Evolutionary conservation across 2,329 filamentous ascomycete species (phyloP).

Genomic region (Penicillium vulpinum): DNA sequence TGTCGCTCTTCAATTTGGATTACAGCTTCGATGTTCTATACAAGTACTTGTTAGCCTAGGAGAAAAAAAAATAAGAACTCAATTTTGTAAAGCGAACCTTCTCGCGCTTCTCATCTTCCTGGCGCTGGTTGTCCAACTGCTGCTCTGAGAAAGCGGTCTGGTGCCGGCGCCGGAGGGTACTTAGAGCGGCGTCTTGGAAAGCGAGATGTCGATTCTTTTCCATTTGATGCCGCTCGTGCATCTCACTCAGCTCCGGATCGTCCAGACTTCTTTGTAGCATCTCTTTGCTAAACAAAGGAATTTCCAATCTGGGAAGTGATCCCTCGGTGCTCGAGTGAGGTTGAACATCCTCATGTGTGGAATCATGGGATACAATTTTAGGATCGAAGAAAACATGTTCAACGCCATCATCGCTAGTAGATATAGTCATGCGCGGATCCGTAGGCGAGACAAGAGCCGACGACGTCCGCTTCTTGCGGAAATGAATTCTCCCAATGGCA

Average conservation of each 20-base stretch:
- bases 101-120: slow-evolving; percentile 39
- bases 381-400: slow-evolving; percentile 42
- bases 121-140: slow-evolving; percentile 30
- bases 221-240: slow-evolving; percentile 33
- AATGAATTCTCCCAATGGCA: slow-evolving; percentile 39
- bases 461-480: slow-evolving; percentile 36
- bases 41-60: not conserved
- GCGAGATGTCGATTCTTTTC: slow-evolving; percentile 35
- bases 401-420: slow-evolving; percentile 25
- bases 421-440: slow-evolving; percentile 29
- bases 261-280: slow-evolving; percentile 37
- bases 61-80: too few species aligned
- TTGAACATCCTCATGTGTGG: not conserved
- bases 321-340: slow-evolving; percentile 12
- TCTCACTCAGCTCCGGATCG: slow-evolving; percentile 31
- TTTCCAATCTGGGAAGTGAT: slow-evolving; percentile 30
- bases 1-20: slow-evolving; percentile 46
- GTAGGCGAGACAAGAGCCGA: slow-evolving; percentile 32
- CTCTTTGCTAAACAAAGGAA: slow-evolving; percentile 38
- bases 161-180: slow-evolving; percentile 32
- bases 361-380: slow-evolving; percentile 8
- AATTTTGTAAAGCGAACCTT: slow-evolving; percentile 31
- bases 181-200: slow-evolving; percentile 36
- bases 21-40: slow-evolving; percentile 39
- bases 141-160: slow-evolving; percentile 31